Evolutionary conservation across 345 rosid genomes (phyloP).

Genomic region (Salix brachista): DNA sequence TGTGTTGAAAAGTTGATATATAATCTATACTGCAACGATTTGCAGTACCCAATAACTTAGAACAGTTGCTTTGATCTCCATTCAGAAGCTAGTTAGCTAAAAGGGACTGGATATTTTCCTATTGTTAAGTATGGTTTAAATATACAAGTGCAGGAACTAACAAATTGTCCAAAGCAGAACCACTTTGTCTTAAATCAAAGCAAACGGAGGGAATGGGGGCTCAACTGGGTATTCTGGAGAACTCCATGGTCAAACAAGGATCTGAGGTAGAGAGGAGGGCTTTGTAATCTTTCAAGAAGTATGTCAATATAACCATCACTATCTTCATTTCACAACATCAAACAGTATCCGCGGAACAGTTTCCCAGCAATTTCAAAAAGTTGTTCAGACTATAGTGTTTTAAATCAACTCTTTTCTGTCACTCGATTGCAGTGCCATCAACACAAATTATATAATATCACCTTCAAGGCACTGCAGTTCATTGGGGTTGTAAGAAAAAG

Average conservation of each 20-base stretch:
- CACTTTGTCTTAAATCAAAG: neutral
- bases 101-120: neutral
- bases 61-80: neutral
- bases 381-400: no score
- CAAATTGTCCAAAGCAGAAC: neutral
- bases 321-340: neutral
- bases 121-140: neutral
- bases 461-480: neutral
- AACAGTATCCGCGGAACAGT: neutral
- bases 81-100: neutral
- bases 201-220: neutral
- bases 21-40: neutral
- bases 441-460: neutral
- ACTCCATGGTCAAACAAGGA: neutral
- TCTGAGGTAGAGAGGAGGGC: neutral
- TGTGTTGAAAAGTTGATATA: neutral
- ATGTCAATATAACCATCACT: neutral
- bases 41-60: neutral
- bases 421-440: neutral
- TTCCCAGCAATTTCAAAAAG: neutral
- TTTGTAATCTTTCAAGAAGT: neutral
- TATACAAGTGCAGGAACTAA: neutral
- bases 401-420: neutral
- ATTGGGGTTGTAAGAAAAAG: neutral
- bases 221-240: neutral